A percentile compares a stretch with the other conserved stretches of the same genome.
These are phyloP conservation scores for Heritiera fomes DNA, from an alignment of 345 rosid genomes.

Conservation along the genomic window DNA sequence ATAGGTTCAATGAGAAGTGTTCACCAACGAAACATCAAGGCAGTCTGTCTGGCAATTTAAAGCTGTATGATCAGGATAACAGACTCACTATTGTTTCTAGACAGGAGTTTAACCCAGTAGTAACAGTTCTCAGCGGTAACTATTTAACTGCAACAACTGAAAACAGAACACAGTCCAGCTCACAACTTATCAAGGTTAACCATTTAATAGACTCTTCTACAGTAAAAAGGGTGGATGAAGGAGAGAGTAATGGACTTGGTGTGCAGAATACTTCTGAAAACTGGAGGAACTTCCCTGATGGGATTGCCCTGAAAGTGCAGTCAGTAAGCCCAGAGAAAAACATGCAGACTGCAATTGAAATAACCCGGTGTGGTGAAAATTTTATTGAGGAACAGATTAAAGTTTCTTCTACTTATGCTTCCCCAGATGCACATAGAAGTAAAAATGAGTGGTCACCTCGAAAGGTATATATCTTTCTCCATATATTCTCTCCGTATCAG, in stretches of 20 bases:
- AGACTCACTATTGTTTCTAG: constrained; percentile 24
- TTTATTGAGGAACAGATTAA: constrained; percentile 32
- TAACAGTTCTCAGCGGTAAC: constrained; percentile 23
- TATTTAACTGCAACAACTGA: constrained; percentile 30
- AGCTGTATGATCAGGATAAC: constrained; percentile 33
- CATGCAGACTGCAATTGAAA: constrained; percentile 26
- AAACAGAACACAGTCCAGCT: constrained; percentile 23
- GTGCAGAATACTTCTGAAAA: constrained; percentile 36
- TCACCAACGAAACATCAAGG: constrained; percentile 29
- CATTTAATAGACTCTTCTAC: constrained; percentile 31
- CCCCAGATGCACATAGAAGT: constrained; percentile 29
- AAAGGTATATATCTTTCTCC: constrained; percentile 42
- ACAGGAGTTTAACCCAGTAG: constrained; percentile 31
- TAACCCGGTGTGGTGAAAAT: constrained; percentile 29
- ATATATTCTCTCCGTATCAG: constrained; percentile 18
- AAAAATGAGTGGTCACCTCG: constrained; percentile 29
- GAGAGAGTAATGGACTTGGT: constrained; percentile 21
- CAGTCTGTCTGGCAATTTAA: constrained; percentile 30
- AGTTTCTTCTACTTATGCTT: constrained; percentile 37
- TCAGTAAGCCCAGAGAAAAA: constrained; percentile 32
- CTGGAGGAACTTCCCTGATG: constrained; percentile 28
- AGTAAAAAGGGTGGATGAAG: constrained; percentile 35
- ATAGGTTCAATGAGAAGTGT: constrained; percentile 37
- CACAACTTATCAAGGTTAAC: constrained; percentile 30
- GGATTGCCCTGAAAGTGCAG: constrained; percentile 20